These are phyloP conservation scores for Kuraishia piskuri DNA, from an alignment of 805 yeast species.

Conservation along the genomic window DNA sequence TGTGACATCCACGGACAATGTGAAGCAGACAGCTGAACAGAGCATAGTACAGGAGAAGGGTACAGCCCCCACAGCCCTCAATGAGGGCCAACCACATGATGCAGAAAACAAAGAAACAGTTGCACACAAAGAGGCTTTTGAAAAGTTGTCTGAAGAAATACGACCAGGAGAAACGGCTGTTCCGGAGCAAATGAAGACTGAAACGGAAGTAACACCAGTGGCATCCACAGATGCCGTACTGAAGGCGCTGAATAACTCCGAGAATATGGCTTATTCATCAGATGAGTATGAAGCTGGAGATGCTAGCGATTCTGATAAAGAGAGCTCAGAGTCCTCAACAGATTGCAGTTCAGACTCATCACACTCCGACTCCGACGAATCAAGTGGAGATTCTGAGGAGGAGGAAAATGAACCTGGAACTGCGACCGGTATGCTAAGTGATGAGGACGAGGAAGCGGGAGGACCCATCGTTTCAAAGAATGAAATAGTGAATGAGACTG, in stretches of 20 bases:
- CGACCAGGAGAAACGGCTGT: too few species aligned
- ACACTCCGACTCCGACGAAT: constrained; percentile 16
- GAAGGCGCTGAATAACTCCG: not conserved
- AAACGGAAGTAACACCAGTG: not conserved
- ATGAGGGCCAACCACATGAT: too few species aligned
- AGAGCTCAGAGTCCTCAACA: constrained; percentile 10
- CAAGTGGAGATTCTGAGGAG: constrained; percentile 13
- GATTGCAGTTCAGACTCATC: constrained; percentile 14
- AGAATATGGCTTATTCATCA: constrained; percentile 6
- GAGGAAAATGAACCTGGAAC: constrained; percentile 15
- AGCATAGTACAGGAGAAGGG: too few species aligned
- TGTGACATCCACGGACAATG: too few species aligned
- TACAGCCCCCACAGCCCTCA: too few species aligned
- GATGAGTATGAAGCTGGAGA: constrained; percentile 12
- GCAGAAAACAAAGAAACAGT: too few species aligned
- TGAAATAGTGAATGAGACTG: constrained; percentile 62
- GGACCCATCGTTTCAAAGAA: constrained; percentile 77
- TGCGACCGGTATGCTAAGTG: constrained; percentile 11
- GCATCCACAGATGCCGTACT: not conserved
- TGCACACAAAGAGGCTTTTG: too few species aligned
- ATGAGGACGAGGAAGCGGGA: constrained; percentile 31
- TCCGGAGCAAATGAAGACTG: too few species aligned
- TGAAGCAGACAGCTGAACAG: too few species aligned
- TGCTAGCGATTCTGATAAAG: constrained; percentile 4
- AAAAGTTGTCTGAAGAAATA: too few species aligned